A percentile compares a stretch with the other conserved stretches of the same genome.
Evolutionary conservation across 441 rosid species (phyloP).

Genomic region (Populus hybrid): DNA sequence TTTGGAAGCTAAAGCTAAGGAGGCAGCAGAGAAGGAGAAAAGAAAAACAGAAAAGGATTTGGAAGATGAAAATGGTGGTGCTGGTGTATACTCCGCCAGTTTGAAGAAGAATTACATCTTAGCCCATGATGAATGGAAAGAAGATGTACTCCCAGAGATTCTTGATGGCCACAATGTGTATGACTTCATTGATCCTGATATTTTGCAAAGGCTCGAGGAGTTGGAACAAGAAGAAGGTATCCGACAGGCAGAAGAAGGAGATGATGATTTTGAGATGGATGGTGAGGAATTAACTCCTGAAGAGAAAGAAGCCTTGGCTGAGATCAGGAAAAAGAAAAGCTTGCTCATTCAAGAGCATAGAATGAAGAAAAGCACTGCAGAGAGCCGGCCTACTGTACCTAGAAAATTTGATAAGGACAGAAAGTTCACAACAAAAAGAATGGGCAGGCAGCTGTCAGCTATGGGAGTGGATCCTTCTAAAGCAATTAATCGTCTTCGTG

Average conservation of each 20-base stretch:
- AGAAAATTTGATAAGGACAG: constrained; percentile 78
- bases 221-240: constrained; percentile 72
- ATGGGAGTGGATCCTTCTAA: constrained; percentile 74
- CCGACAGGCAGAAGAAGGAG: constrained; percentile 51
- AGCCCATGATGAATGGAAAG: constrained; percentile 81
- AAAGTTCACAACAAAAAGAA: constrained; percentile 62
- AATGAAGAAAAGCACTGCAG: constrained; percentile 84
- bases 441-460: constrained; percentile 74
- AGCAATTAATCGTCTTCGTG: constrained; percentile 66
- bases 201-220: constrained; percentile 74
- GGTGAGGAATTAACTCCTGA: constrained; percentile 62
- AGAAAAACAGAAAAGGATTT: constrained; percentile 78
- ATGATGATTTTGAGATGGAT: constrained; percentile 66
- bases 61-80: constrained; percentile 89
- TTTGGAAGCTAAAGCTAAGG: constrained; percentile 57
- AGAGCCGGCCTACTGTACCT: constrained; percentile 67
- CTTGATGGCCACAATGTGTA: constrained; percentile 89
- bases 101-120: constrained; percentile 71
- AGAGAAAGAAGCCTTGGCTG: constrained; percentile 58
- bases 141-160: constrained; percentile 80
- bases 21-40: constrained; percentile 57
- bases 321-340: constrained; percentile 67
- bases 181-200: constrained; percentile 86
- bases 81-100: constrained; percentile 82
- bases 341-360: constrained; percentile 72